Evolutionary conservation across 306 rosid genomes (phyloP), one percentile per base, ranked within the genome.

Genomic region (Citrullus colocynthis): DNA sequence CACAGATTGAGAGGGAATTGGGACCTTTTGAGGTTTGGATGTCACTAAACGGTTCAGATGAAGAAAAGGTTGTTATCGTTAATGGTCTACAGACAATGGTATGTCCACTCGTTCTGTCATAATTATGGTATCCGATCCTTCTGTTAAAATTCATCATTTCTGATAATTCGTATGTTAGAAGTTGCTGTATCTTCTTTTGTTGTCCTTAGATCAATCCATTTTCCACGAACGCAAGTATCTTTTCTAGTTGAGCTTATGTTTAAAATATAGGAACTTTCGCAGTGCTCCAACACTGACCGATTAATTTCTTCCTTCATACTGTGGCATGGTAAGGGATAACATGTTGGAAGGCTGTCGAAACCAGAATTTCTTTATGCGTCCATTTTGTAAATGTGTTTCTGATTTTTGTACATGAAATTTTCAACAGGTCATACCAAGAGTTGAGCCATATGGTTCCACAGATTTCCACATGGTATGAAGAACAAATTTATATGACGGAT

Each of bases 1-100:
- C 93, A 83, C 91, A 86, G 83, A 86, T 95, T 55, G 98, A 92
- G 54, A 85, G 84, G 83, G 95, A 85, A 86, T 75, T 92, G 58
- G 97, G 99, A 69, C 99, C 99, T 3, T 91, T 95, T 81, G 96
- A 89, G 84, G 92, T 95, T 84, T 87, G 82, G 76, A 81, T 95
- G 77, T 86, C 89, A 24, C 86, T 86, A 70, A 86, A 82, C 74
- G 88, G 80, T 78, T 86, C 86, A 58, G 81, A 24, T 36, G 93
- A 84, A 41, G 96, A 88, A 81, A 86, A 87, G 30, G 89, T 74
- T 37, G 85, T 95, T 57, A 76, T 84, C 89, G 83, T 95, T 75
- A 92, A 89, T 80, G 98, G 99, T 86, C 97, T 88, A 60, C 97
- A 90, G 84, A 87, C 87, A 81, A 64, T 81, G 96, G 99, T 95